A percentile compares a stretch with the other conserved stretches of the same genome.
Evolutionary conservation across 177 flowering plant genomes (phyloP).

Genomic region (Telopea speciosissima): DNA sequence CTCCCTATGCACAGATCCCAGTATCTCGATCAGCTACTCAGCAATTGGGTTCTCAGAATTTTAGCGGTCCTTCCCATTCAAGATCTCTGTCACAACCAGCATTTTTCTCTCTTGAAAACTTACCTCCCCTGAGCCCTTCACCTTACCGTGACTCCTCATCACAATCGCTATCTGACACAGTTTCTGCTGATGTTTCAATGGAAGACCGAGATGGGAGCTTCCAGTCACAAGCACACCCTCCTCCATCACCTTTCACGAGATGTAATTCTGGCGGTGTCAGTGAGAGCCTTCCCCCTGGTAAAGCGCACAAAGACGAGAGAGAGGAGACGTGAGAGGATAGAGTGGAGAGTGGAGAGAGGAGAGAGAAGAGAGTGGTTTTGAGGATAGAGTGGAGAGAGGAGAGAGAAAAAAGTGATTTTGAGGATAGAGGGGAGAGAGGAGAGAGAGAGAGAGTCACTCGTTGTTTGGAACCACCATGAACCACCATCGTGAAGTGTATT

Average conservation of each 20-base stretch:
- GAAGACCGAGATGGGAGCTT: slow-evolving; percentile 42
- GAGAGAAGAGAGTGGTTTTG: no score
- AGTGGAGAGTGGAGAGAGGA: no score
- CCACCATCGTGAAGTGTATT: no score
- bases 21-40: slow-evolving; percentile 23
- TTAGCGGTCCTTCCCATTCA: slow-evolving; percentile 44
- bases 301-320: no score
- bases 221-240: slow-evolving; percentile 26
- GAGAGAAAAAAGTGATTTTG: no score
- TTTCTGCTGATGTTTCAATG: slow-evolving; percentile 45
- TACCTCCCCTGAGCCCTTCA: slow-evolving; percentile 72
- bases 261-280: slow-evolving; percentile 23
- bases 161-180: slow-evolving; percentile 25
- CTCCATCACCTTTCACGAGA: slow-evolving; percentile 30
- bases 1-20: slow-evolving; percentile 45
- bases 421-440: no score
- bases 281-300: slow-evolving; percentile 67
- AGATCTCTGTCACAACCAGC: slow-evolving; percentile 74
- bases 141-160: slow-evolving; percentile 38
- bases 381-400: no score
- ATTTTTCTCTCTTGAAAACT: slow-evolving; percentile 57
- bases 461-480: no score
- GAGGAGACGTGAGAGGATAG: no score
- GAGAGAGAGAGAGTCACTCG: no score
- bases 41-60: slow-evolving; percentile 26